phyloP scores from a whole-genome alignment of 768 basidiomycete genomes.

The Termitomyces titanicus region DNA sequence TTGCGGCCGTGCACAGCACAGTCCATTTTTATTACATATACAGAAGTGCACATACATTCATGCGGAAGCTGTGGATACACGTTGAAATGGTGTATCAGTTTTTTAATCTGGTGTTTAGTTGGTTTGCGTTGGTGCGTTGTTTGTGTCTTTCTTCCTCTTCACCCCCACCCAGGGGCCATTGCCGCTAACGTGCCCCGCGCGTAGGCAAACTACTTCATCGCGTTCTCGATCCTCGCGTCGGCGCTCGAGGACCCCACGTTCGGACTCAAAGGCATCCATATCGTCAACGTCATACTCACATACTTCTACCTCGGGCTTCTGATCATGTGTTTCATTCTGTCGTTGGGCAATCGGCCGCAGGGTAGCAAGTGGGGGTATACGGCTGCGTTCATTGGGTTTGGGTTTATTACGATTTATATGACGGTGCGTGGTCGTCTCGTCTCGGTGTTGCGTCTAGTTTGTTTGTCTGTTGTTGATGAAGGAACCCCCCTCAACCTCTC shows the following conservation, averaged over 20 bases:
- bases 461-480: too few species aligned
- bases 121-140: slow-evolving; percentile 75
- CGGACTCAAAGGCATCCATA: slow-evolving; percentile 56
- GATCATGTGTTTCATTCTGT: slow-evolving; percentile 82
- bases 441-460: too few species aligned
- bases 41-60: slow-evolving; percentile 76
- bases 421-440: slow-evolving; percentile 46
- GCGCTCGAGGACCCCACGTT: slow-evolving; percentile 69
- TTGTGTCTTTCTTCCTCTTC: neutral
- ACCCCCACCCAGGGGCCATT: neutral
- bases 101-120: slow-evolving; percentile 90
- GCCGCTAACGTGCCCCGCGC: neutral
- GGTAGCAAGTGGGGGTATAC: slow-evolving; percentile 89
- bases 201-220: slow-evolving; percentile 88
- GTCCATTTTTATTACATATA: slow-evolving; percentile 96
- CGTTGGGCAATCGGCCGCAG: slow-evolving; percentile 89
- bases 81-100: slow-evolving; percentile 89
- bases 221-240: slow-evolving; percentile 72
- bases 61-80: slow-evolving; percentile 92
- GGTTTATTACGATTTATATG: slow-evolving; percentile 94
- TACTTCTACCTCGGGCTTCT: slow-evolving; percentile 89
- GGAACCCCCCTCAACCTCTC: too few species aligned
- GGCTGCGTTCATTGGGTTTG: slow-evolving; percentile 82
- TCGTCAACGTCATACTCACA: slow-evolving; percentile 74
- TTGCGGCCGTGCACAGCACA: slow-evolving; percentile 89